phyloP scores from a whole-genome alignment of 2,329 filamentous ascomycete species.

The Dactylellina drechsleri region DNA sequence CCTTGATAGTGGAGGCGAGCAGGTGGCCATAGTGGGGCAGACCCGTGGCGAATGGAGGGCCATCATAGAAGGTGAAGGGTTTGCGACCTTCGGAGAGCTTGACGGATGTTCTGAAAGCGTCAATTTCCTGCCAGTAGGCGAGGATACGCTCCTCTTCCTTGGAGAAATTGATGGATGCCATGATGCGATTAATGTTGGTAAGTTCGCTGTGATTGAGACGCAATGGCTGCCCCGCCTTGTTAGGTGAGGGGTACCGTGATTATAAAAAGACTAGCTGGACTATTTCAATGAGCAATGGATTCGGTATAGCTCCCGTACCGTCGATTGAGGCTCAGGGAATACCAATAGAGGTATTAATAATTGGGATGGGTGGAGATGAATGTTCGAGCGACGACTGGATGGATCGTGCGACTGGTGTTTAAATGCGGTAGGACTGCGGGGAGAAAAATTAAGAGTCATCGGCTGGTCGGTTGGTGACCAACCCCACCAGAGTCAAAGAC shows the following conservation, averaged over 20 bases:
- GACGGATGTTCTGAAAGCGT: slow-evolving; percentile 75
- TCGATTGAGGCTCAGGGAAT: slow-evolving; percentile 9
- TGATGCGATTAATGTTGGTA: slow-evolving; percentile 3
- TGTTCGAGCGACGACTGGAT: slow-evolving; percentile 9
- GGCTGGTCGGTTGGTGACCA: neutral
- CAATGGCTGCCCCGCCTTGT: slow-evolving; percentile 46
- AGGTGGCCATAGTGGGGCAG: slow-evolving; percentile 79
- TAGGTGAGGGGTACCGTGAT: neutral
- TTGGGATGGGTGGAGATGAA: neutral
- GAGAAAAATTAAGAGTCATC: slow-evolving; percentile 41
- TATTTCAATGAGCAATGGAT: neutral
- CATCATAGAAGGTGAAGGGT: slow-evolving; percentile 95
- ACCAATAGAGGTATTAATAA: slow-evolving; percentile 8
- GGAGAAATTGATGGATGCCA: slow-evolving; percentile 90
- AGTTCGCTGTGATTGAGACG: slow-evolving; percentile 57
- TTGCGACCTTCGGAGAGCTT: slow-evolving; percentile 84
- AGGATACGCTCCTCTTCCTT: slow-evolving; percentile 88
- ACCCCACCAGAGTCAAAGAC: slow-evolving; percentile 26
- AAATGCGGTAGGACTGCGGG: neutral
- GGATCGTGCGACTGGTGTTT: slow-evolving; percentile 13
- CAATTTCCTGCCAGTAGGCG: slow-evolving; percentile 86
- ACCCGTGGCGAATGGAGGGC: slow-evolving; percentile 79
- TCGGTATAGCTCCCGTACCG: neutral
- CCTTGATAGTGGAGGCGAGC: slow-evolving; percentile 92
- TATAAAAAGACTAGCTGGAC: neutral